Base-by-base conservation (phyloP, 192 early-diverging fungal species). In the Coemansia sp. region DNA sequence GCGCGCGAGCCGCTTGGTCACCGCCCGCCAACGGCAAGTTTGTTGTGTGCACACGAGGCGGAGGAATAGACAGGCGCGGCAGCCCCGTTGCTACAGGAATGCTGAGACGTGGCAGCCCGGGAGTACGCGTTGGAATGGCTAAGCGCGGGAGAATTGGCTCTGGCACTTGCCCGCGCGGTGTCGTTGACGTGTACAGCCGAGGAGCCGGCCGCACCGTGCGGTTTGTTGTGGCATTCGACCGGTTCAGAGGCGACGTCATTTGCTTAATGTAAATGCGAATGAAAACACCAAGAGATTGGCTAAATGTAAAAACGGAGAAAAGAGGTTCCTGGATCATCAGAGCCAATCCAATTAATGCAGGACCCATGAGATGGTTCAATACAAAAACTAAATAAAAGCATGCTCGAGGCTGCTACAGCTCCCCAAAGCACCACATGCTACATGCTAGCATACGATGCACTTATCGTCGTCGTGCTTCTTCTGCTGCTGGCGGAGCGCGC, bases 171-270 rank as follows among this genome's bases (percentile, higher is more conserved):
- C 77, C 77, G 2, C 77, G 65, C 17, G 72, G 77, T 21, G 77
- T 80, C 5, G 77, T 80, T n/a, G 77, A 32, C 12, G 65, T 75
- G 48, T 80, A 80, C 2, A 80, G 68, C 0, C 77, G 72, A 4
- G 64, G 59, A 2, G 65, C 45, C 5, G 77, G 72, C 15, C 69
- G 52, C 21, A 63, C 51, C 17, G n/a, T n/a, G 12, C 75, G 49
- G 23, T 53, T 62, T 22, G 72, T 27, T 14, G 81, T 83, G n/a
- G 82, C 82, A 64, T 83, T 83, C 21, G 82, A 83, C 12, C 82
- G 69, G 57, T 75, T 79, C 1, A 83, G 62, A n/a, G 76, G 72
- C 4, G 79, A 83, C 3, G 80, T 51, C 80, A 82, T 82, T 62
- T 21, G 2, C 5, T 2, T 35, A 6, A 22, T 57, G 32, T 23